Conservation (phyloP, 805 yeast species). For the Candida nonsorbophila region DNA sequence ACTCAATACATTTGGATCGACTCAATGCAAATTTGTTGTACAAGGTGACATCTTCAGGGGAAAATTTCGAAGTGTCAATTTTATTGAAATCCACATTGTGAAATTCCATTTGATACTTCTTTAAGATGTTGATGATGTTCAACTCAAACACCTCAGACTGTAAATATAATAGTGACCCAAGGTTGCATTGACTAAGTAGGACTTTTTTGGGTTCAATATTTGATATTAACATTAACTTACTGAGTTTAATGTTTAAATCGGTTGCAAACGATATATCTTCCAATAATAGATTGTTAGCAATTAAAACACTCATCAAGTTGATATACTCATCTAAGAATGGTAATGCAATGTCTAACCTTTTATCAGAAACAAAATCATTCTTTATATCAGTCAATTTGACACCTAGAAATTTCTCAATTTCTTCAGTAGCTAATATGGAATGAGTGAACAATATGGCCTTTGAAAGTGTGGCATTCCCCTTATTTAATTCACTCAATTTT, state of each 20-base stretch:
- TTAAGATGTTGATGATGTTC: constrained; percentile 10
- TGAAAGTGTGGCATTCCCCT: constrained; percentile 41
- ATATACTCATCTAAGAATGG: constrained; percentile 76
- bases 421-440: constrained; percentile 60
- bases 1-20: constrained; percentile 19
- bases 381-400: constrained; percentile 4
- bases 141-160: constrained; percentile 62
- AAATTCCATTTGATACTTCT: constrained; percentile 27
- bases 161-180: constrained; percentile 64
- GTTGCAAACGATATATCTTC: constrained; percentile 65
- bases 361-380: constrained; percentile 2
- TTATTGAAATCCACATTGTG: constrained; percentile 1
- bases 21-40: constrained; percentile 13
- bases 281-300: constrained; percentile 62
- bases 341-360: constrained; percentile 20
- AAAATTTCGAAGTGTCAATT: neutral
- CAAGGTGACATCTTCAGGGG: constrained; percentile 16
- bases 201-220: constrained; percentile 63
- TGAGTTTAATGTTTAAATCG: constrained; percentile 55
- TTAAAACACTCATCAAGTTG: constrained; percentile 68
- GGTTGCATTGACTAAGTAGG: constrained; percentile 59
- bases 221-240: constrained; percentile 70
- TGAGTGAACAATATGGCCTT: constrained; percentile 60
- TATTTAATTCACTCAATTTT: constrained; percentile 57
- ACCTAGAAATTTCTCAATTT: constrained; percentile 43